These are phyloP conservation scores for Ceratocystis papillata DNA, from an alignment of 2,329 filamentous ascomycete genomes.

Conservation along the genomic window DNA sequence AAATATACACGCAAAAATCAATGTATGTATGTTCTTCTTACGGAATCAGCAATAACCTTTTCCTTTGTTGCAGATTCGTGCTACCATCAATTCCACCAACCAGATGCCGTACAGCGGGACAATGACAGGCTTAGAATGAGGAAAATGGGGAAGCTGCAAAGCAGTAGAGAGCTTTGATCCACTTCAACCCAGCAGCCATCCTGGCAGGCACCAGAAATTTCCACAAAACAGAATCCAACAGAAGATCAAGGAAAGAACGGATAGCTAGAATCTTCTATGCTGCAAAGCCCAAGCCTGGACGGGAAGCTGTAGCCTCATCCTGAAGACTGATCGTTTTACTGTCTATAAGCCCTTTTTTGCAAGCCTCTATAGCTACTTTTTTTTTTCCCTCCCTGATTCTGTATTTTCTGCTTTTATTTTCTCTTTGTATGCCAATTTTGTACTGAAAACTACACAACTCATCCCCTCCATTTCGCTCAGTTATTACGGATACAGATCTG, in stretches of 20 bases:
- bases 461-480: slow-evolving; percentile 2
- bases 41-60: neutral
- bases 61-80: neutral
- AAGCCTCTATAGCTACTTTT: neutral
- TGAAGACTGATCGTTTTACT: neutral
- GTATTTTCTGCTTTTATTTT: slow-evolving; percentile 11
- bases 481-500: slow-evolving; percentile 11
- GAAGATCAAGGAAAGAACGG: neutral
- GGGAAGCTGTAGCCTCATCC: neutral
- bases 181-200: neutral
- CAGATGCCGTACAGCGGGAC: neutral
- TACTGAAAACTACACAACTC: neutral
- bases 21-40: no score
- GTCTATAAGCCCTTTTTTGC: neutral
- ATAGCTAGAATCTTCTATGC: slow-evolving; percentile 23
- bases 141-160: no score
- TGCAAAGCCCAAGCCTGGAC: neutral
- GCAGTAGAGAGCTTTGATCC: neutral
- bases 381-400: neutral
- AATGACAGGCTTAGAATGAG: neutral
- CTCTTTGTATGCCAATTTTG: neutral
- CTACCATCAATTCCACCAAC: neutral
- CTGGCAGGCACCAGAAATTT: neutral
- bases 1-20: no score
- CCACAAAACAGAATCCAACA: slow-evolving; percentile 17